Evolutionary conservation across 345 rosid genomes (phyloP).

Genomic region (Durio zibethinus): DNA sequence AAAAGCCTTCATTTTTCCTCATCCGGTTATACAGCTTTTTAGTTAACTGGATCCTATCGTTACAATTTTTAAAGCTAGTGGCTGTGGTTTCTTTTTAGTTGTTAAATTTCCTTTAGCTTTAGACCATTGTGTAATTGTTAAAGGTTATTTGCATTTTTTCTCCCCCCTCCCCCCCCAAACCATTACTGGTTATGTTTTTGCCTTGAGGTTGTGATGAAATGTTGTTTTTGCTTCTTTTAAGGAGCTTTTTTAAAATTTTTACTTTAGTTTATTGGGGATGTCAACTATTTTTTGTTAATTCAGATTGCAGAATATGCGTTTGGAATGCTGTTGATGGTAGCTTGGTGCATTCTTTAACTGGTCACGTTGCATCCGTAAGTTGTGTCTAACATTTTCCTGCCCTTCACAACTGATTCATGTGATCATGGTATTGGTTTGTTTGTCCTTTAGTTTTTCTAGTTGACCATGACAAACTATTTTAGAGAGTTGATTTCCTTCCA

Average conservation of each 20-base stretch:
- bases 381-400: conserved; percentile 6
- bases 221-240: not conserved
- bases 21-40: not conserved
- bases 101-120: not conserved
- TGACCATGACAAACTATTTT: not conserved
- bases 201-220: not conserved
- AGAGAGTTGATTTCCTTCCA: not conserved
- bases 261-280: conserved; percentile 12
- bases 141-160: not conserved
- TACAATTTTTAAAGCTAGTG: no score
- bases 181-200: not conserved
- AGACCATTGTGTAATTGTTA: not conserved
- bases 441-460: not conserved
- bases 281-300: conserved; percentile 22
- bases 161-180: not conserved
- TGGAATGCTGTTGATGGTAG: conserved; percentile 99
- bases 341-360: conserved; percentile 93
- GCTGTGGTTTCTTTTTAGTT: not conserved
- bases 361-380: conserved; percentile 93
- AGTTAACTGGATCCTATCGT: not conserved
- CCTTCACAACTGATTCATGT: not conserved
- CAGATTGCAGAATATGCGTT: conserved; percentile 99
- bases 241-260: conserved; percentile 10
- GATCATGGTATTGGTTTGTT: not conserved
- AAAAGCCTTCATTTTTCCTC: not conserved